Evolutionary conservation across 1,284 basidiomycete genomes (phyloP), one percentile per base, ranked within the genome.

Genomic region (Trametes hirsuta): DNA sequence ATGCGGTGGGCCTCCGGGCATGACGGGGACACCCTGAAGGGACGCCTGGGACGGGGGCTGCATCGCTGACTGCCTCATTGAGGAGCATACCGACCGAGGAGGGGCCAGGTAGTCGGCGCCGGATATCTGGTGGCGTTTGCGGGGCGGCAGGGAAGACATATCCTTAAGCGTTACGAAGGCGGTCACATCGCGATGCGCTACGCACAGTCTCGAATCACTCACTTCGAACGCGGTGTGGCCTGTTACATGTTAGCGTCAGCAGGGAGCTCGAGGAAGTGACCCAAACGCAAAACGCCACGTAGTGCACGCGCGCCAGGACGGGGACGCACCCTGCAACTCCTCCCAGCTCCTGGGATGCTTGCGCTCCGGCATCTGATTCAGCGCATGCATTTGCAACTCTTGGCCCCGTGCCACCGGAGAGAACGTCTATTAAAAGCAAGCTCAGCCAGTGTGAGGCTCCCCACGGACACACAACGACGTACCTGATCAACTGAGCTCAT

Each of bases 321-420:
- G 53, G 44, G 39, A 65, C 70, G 45, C 55, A 71, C 71, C 69
- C 65, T 67, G 67, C 53, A 69, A 39, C 47, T 66, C 59, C 18
- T 73, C 72, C 72, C 72, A 73, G 56, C 62, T 68, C 24, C 72
- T 68, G n/a, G 69, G 67, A 55, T 73, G 72, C 48, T 73, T 73
- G 47, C 72, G 72, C 48, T 66, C 66, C 1, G 39, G 39, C 58
- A 62, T 60, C 39, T 66, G 63, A 36, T 63, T 64, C 53, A 70
- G 58, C 36, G 66, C 64, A 55, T 66, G 66, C 64, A 70, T 66
- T 41, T 69, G 66, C 59, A 71, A 65, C 42, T 68, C 69, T 45
- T 67, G 68, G 39, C 59, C 64, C 22, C 63, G 62, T 41, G 64
- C 53, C 18, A 64, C 50, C 21, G 61, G 57, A 14, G 63, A 61